phyloP scores from a whole-genome alignment of 768 basidiomycete species.

The Amanita molliuscula region DNA sequence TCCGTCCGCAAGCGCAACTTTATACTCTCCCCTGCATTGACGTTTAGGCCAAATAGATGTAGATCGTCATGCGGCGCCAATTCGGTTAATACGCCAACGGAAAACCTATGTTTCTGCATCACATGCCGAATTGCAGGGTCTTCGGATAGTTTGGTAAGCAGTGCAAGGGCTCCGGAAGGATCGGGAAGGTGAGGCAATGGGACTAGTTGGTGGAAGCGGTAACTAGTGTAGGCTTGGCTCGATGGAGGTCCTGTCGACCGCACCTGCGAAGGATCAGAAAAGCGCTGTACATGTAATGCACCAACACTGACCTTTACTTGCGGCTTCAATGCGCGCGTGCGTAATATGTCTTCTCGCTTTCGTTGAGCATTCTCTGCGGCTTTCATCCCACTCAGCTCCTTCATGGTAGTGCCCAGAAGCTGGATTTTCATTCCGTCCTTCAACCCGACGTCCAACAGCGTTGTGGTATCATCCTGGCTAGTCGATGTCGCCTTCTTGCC shows the following conservation, averaged over 20 bases:
- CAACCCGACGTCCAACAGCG: constrained; percentile 37
- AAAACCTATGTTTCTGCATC: constrained; percentile 61
- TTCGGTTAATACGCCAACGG: constrained; percentile 63
- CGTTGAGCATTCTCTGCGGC: constrained; percentile 48
- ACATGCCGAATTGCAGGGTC: constrained; percentile 64
- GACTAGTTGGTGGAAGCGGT: constrained; percentile 55
- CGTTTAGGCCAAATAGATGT: constrained; percentile 58
- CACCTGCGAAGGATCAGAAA: constrained; percentile 24
- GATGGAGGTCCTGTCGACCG: constrained; percentile 39
- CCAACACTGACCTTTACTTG: constrained; percentile 40
- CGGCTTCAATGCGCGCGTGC: constrained; percentile 45
- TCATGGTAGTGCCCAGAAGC: constrained; percentile 54
- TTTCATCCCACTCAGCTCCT: constrained; percentile 46
- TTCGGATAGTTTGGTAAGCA: constrained; percentile 50
- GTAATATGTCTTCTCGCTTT: constrained; percentile 46
- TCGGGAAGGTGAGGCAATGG: constrained; percentile 58
- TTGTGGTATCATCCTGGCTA: constrained; percentile 17
- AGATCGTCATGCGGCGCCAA: constrained; percentile 73
- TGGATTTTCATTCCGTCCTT: constrained; percentile 59
- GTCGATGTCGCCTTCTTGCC: constrained; percentile 41
- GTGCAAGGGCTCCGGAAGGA: constrained; percentile 40
- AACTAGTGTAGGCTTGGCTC: constrained; percentile 21
- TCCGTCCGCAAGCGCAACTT: constrained; percentile 64
- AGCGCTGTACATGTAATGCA: neutral
- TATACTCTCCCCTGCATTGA: constrained; percentile 49